Evolutionary conservation across 148 eudicot species (phyloP), one percentile per base, ranked within the genome.

Genomic region (Bassia scoparia): DNA sequence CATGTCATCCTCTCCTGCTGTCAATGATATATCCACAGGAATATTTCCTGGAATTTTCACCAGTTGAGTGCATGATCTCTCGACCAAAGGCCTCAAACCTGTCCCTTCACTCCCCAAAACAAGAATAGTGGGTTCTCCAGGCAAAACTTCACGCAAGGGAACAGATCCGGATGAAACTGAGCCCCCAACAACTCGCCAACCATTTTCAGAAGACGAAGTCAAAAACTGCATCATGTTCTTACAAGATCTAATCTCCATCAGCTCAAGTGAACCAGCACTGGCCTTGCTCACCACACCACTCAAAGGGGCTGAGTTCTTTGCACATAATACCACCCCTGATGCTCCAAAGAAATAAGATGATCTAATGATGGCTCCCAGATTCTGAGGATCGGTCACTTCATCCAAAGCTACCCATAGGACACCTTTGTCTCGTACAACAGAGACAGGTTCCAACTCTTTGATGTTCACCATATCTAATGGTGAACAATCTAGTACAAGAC

Each of bases 41-140:
- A 83, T 77, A 72, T 86, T 95, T 64, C 97, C 97, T 1, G 89
- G 94, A 50, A 95, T 92, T 35, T 66, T 83, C 44, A 92, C 84
- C 65, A 96, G 73, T 72, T 96, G 81, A 50, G 86, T 86, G 67
- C 99, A 96, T 7, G 99, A 87, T 69, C 97, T 86, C 87, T 96
- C 97, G 26, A 92, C 97, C 82, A 96, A 78, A 41, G 97, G 97
- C 87, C 99, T 88, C 81, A 96, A 78, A 54, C 99, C 99, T 11
- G 96, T 88, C n/a, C 99, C 99, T 71, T 96, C 99, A 71, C 97
- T 96, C n/a, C 99, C 99, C 80, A 96, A 80, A 62, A 96, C 99
- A 70, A 96, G 94, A 69, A 96, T 83, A 5, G 99, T 96, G 23
- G 99, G 99, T 69, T 53, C 83, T 60, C 90, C 90, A 14, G 90